Percentiles rank a stretch among this genome's conserved stretches.
Evolutionary conservation across 495 filamentous ascomycete genomes (phyloP).

Genomic region (Xanthoparmelia taractica): DNA sequence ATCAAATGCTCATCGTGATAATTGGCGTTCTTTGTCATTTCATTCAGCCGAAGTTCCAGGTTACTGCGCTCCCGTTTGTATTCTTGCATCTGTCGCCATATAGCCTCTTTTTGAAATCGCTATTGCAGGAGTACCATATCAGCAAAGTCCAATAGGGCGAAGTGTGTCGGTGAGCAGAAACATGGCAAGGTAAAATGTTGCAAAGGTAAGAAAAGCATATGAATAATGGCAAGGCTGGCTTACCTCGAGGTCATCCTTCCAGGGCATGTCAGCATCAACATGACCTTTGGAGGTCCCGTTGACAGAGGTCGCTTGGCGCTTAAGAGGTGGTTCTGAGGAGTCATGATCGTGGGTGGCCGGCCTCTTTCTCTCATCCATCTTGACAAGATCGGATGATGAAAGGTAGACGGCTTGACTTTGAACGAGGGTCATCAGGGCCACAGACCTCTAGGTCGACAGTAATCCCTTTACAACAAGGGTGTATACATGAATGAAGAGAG

Average conservation of each 20-base stretch:
- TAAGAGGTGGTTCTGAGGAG: constrained; percentile 72
- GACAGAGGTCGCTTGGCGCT: constrained; percentile 67
- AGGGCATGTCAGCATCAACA: constrained; percentile 71
- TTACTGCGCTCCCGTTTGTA: constrained; percentile 82
- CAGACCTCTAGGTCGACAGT: constrained; percentile 20
- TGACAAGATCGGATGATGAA: constrained; percentile 64
- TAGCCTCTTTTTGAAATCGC: constrained; percentile 96
- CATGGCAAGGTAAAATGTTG: constrained; percentile 8
- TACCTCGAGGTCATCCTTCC: constrained; percentile 86
- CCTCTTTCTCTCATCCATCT: constrained; percentile 98
- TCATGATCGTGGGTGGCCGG: constrained; percentile 65
- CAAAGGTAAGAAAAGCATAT: background rate
- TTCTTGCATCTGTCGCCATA: constrained; percentile 93
- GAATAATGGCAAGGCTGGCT: constrained; percentile 31
- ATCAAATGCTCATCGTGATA: constrained; percentile 90
- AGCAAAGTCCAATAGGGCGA: constrained; percentile 9
- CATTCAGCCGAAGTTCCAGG: constrained; percentile 66
- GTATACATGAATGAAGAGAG: background rate
- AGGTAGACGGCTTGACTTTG: constrained; percentile 62
- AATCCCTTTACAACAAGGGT: background rate
- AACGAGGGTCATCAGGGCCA: constrained; percentile 70
- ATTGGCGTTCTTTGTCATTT: constrained; percentile 62
- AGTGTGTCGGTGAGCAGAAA: constrained; percentile 14
- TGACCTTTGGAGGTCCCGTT: constrained; percentile 68
- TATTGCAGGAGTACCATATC: constrained; percentile 35